Evolutionary conservation across 148 eudicot species (phyloP).

Genomic region (Talinum fruticosum): DNA sequence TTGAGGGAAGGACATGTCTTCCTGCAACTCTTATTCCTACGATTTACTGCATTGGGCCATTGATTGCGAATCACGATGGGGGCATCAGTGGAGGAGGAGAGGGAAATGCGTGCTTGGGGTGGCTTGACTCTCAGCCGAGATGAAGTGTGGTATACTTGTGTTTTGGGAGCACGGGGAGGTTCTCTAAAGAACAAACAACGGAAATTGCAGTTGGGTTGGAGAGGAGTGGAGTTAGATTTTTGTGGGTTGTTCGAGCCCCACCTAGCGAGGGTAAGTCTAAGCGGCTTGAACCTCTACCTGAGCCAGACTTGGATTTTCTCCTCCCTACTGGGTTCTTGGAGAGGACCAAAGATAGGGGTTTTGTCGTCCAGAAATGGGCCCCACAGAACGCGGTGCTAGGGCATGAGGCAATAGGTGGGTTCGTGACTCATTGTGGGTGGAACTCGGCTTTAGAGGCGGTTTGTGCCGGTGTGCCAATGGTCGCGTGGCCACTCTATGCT

Average conservation of each 20-base stretch:
- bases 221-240: conserved; percentile 34
- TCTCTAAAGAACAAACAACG: conserved; percentile 22
- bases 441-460: conserved; percentile 32
- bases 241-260: conserved; percentile 50
- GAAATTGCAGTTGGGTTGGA: conserved; percentile 43
- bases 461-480: conserved; percentile 28
- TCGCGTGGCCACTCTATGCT: conserved; percentile 40
- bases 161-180: conserved; percentile 36
- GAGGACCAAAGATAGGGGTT: conserved; percentile 34
- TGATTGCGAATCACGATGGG: conserved; percentile 4
- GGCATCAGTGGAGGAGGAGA: not conserved
- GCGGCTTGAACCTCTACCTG: conserved; percentile 18
- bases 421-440: too few species aligned
- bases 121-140: conserved; percentile 42
- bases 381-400: conserved; percentile 35
- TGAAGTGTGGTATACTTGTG: conserved; percentile 39
- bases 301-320: conserved; percentile 28
- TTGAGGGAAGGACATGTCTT: conserved; percentile 22
- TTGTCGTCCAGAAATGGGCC: conserved; percentile 48
- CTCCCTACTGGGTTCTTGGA: conserved; percentile 41
- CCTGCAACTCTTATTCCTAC: conserved; percentile 27
- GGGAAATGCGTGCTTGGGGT: conserved; percentile 32
- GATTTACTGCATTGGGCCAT: conserved; percentile 35
- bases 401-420: conserved; percentile 42
- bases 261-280: conserved; percentile 17